Conservation (phyloP, 2,329 filamentous ascomycete species). For the Pseudogymnoascus sp. region DNA sequence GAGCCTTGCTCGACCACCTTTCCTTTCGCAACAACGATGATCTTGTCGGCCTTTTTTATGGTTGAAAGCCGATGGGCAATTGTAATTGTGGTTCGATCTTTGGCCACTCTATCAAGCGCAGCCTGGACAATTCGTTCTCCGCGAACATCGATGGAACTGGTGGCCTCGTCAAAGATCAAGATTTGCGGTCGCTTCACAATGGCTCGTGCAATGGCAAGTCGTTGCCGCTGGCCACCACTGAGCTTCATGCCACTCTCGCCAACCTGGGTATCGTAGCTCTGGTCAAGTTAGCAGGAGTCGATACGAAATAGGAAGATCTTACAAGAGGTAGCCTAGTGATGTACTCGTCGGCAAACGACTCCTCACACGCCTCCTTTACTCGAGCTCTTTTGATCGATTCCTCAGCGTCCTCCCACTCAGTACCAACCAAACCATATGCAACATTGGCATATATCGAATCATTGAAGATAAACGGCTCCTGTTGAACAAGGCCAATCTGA, state of each 20-base stretch:
- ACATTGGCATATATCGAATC: slow-evolving; percentile 57
- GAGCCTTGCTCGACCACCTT: slow-evolving; percentile 65
- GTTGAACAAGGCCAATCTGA: slow-evolving; percentile 58
- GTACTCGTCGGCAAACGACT: slow-evolving; percentile 63
- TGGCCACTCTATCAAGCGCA: slow-evolving; percentile 46
- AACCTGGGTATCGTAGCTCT: slow-evolving; percentile 65
- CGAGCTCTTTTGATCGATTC: slow-evolving; percentile 49
- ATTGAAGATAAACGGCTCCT: slow-evolving; percentile 62
- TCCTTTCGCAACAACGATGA: slow-evolving; percentile 67
- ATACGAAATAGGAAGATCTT: slow-evolving; percentile 18
- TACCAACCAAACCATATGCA: slow-evolving; percentile 47
- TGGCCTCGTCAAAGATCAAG: slow-evolving; percentile 70
- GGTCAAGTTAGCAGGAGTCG: slow-evolving; percentile 11
- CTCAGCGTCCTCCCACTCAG: slow-evolving; percentile 43
- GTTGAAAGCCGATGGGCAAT: slow-evolving; percentile 65
- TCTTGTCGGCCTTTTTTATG: slow-evolving; percentile 69
- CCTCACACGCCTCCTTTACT: slow-evolving; percentile 55
- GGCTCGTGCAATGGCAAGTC: slow-evolving; percentile 67
- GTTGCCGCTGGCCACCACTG: slow-evolving; percentile 78
- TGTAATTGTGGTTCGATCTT: slow-evolving; percentile 51
- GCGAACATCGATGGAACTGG: slow-evolving; percentile 55
- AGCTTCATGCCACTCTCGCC: slow-evolving; percentile 72
- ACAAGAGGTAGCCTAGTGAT: slow-evolving; percentile 53
- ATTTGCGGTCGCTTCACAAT: slow-evolving; percentile 66
- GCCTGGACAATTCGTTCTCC: slow-evolving; percentile 43